A percentile compares a stretch with the other conserved stretches of the same genome.
These are phyloP conservation scores for Geoglossum cookeanum DNA, from an alignment of 2,329 filamentous ascomycete species.

Conservation along the genomic window DNA sequence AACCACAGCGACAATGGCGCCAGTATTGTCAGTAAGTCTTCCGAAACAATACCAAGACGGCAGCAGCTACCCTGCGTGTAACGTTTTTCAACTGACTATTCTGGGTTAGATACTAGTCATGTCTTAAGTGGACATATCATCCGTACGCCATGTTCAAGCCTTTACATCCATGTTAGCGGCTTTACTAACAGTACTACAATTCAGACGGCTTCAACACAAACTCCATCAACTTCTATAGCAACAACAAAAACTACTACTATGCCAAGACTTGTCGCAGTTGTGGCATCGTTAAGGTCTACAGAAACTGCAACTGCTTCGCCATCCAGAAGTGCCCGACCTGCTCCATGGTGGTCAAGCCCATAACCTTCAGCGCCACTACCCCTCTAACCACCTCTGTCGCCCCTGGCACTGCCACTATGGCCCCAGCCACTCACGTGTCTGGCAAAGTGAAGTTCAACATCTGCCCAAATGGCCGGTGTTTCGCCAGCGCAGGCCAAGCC, in stretches of 20 bases:
- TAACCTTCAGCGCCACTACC: not conserved
- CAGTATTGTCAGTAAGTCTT: not conserved
- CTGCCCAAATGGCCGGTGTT: not conserved
- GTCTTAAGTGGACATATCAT: not conserved
- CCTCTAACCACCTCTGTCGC: not conserved
- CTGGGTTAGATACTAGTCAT: not conserved
- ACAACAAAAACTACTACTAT: not conserved
- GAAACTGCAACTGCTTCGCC: not conserved
- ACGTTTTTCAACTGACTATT: not conserved
- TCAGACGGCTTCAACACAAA: constrained; percentile 1
- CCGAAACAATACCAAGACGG: too few relatives aligned
- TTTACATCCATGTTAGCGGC: not conserved
- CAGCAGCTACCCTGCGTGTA: not conserved
- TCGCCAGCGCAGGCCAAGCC: too few relatives aligned
- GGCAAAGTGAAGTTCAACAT: not conserved
- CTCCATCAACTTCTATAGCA: constrained; percentile 2
- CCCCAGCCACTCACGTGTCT: not conserved
- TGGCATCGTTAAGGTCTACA: not conserved
- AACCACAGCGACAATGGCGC: not conserved
- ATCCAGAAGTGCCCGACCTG: not conserved
- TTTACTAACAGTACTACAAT: not conserved
- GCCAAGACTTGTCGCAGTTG: not conserved
- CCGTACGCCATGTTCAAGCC: not conserved
- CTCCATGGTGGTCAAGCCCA: not conserved
- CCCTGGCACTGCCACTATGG: not conserved